Evolutionary conservation across 768 basidiomycete genomes (phyloP), one percentile per base, ranked within the genome.

Genomic region (Cystobasidium tubakii): DNA sequence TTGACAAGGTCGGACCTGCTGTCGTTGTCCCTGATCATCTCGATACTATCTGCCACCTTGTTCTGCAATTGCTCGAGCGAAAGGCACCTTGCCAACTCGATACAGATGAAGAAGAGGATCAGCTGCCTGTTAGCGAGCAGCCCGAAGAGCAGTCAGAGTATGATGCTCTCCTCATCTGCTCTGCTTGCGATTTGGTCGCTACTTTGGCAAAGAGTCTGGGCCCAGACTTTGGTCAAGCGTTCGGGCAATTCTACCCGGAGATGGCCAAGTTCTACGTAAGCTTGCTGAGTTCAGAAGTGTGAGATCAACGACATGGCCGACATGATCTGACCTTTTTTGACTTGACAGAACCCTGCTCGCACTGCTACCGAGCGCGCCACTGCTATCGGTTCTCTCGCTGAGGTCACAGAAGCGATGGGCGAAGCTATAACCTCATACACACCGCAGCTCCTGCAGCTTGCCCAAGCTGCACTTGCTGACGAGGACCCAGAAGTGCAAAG

Each of bases 341-440:
- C 21, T 46, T 62, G 60, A 23, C 80, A 93, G 91, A 90, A 89
- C 83, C 88, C 89, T 82, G 89, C 85, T 79, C 88, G 92, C 71
- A 91, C 92, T 1, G 84, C 90, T 73, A 91, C 90, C 75, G 96
- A 99, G 81, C 89, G 90, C 44, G 95, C 95, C 12, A 88, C 93
- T 60, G 88, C 93, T 29, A 90, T 97, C 75, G 96, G 96, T 3
- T 90, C 90, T 76, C 84, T 99, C 42, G 94, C 94, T 43, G 96
- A 99, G 83, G 91, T 97, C 76, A 94, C 95, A 80, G 87, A 88
- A 25, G 93, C 93, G 57, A 88, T 98, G 85, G 92, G 94, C 83
- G 12, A 31, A 7, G 83, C 82, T 55, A 86, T 97, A 75, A 95
- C 93, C 1, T 87, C 89, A 10, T 90, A 86, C 79, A 95, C 95